A percentile compares a stretch with the other conserved stretches of the same genome.
Evolutionary conservation across 163 green algal genomes (phyloP).

Genomic region (Trebouxiophyceae sp.): DNA sequence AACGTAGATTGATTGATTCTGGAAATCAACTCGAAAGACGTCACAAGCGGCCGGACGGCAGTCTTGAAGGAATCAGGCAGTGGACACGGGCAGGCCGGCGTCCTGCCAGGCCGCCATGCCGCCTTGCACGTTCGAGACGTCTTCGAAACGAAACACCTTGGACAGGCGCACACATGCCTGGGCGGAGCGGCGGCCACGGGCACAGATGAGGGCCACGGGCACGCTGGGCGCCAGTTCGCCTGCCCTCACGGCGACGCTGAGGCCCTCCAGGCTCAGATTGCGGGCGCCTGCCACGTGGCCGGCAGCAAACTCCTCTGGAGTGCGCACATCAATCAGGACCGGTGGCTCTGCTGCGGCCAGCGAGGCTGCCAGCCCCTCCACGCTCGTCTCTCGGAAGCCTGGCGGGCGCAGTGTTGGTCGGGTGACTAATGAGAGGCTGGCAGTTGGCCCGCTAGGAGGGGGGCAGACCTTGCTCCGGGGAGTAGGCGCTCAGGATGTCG

Average conservation of each 20-base stretch:
- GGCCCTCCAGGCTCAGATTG: constrained; percentile 5
- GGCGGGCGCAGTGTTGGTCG: too few relatives aligned
- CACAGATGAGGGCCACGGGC: constrained; percentile 5
- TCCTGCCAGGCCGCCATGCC: constrained; percentile 4
- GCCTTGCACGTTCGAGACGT: constrained; percentile 3
- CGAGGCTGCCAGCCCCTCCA: too few relatives aligned
- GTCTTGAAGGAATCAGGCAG: too few relatives aligned
- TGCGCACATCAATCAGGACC: constrained; percentile 3
- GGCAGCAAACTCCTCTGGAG: background rate
- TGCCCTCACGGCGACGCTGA: constrained; percentile 1
- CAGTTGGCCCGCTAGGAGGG: too few relatives aligned
- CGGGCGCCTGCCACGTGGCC: constrained; percentile 3
- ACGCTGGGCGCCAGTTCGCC: background rate
- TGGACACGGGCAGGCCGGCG: background rate
- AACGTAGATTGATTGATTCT: too few relatives aligned
- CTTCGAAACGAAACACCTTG: constrained; percentile 2
- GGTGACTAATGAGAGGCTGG: too few relatives aligned
- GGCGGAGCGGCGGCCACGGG: background rate
- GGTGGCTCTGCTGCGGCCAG: too few relatives aligned
- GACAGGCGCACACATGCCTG: constrained; percentile 7
- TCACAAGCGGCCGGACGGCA: too few relatives aligned
- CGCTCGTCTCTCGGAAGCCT: too few relatives aligned
- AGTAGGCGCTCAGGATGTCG: constrained; percentile 11
- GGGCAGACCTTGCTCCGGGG: constrained; percentile 8
- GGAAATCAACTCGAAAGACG: too few relatives aligned